phyloP scores from a whole-genome alignment of 768 basidiomycete genomes.

The Leccinum variicolor region DNA sequence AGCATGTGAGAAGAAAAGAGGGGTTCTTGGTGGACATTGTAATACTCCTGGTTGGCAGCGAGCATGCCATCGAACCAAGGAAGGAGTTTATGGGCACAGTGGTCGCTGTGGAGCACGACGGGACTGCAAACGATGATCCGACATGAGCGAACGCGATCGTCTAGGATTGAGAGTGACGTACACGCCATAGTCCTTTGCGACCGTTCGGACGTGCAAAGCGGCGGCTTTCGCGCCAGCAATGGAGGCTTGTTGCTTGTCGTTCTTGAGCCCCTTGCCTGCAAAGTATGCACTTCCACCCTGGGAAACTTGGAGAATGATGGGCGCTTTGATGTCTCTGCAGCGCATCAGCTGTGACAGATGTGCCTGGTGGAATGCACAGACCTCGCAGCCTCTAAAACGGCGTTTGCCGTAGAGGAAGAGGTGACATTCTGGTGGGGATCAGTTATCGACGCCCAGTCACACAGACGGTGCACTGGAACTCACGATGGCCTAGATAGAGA shows the following conservation, averaged over 20 bases:
- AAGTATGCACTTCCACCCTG: constrained; percentile 97
- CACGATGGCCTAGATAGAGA: constrained; percentile 63
- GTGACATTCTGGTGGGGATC: constrained; percentile 74
- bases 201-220: constrained; percentile 85
- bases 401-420: constrained; percentile 92
- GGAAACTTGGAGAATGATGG: constrained; percentile 96
- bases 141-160: constrained; percentile 1
- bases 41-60: constrained; percentile 91
- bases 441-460: neutral
- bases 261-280: constrained; percentile 93
- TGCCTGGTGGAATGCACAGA: constrained; percentile 25
- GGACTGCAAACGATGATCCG: constrained; percentile 50
- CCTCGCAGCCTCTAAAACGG: constrained; percentile 94
- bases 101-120: constrained; percentile 96
- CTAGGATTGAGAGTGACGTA: constrained; percentile 39
- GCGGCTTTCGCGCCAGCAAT: constrained; percentile 90
- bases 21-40: constrained; percentile 80
- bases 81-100: constrained; percentile 96
- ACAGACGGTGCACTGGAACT: constrained; percentile 31
- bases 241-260: constrained; percentile 94
- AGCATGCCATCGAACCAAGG: constrained; percentile 99
- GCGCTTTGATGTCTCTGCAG: constrained; percentile 86
- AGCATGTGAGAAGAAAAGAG: constrained; percentile 99
- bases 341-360: constrained; percentile 9
- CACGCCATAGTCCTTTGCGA: constrained; percentile 92